These are phyloP conservation scores for Linum usitatissimum DNA, from an alignment of 345 rosid genomes.

Conservation along the genomic window DNA sequence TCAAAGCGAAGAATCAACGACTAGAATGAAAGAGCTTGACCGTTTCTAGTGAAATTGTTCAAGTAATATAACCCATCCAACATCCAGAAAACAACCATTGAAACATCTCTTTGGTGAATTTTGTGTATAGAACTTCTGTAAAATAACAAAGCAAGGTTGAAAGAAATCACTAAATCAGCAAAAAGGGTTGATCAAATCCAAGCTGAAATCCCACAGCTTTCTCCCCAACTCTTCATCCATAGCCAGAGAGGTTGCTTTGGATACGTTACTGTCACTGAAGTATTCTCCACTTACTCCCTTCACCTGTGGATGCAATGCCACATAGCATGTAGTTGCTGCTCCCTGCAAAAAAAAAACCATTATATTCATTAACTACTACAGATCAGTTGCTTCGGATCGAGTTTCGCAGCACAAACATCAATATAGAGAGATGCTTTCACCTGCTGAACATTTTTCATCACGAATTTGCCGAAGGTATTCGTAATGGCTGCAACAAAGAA, in stretches of 20 bases:
- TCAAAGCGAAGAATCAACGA: background rate
- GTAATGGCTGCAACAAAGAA: background rate
- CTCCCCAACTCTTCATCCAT: background rate
- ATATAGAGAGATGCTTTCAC: slow-evolving; percentile 2
- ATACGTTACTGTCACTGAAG: background rate
- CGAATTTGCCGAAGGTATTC: background rate
- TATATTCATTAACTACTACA: background rate
- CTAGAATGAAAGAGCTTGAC: background rate
- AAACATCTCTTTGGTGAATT: too few relatives aligned
- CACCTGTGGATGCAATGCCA: slow-evolving; percentile 53
- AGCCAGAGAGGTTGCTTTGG: background rate
- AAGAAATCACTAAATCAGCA: background rate
- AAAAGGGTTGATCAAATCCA: background rate
- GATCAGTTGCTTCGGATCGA: background rate
- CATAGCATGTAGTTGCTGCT: slow-evolving; percentile 69
- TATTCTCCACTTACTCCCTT: slow-evolving; percentile 21
- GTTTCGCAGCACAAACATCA: background rate
- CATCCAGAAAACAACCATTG: too few relatives aligned
- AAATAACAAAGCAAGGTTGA: background rate
- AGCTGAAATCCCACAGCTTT: slow-evolving; percentile 3
- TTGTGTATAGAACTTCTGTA: too few relatives aligned
- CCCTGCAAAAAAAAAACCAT: slow-evolving; percentile 30
- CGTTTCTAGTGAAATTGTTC: background rate
- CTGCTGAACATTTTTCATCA: slow-evolving; percentile 5
- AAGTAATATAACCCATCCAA: too few relatives aligned